Percentiles rank a stretch among this genome's conserved stretches.
Conservation (phyloP, 495 filamentous ascomycete species). For the Cenococcum geophilum region DNA sequence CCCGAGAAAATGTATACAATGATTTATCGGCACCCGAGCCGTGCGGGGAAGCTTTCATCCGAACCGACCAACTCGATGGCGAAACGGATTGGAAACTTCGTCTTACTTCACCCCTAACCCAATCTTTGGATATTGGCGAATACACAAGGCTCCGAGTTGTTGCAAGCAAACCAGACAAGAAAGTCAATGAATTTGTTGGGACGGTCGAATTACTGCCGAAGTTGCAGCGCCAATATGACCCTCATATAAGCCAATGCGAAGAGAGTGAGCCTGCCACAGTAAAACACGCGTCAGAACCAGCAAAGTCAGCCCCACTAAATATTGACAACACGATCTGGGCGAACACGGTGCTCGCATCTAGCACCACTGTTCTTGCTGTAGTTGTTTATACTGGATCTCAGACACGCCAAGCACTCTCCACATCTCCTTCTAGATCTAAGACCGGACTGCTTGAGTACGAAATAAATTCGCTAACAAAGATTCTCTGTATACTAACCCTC, state of each 20-base stretch:
- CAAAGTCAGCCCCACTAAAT: slow-evolving; percentile 62
- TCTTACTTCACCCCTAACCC: slow-evolving; percentile 75
- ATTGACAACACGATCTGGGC: slow-evolving; percentile 99
- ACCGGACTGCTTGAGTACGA: slow-evolving; percentile 90
- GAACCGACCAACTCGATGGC: slow-evolving; percentile 95
- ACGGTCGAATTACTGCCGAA: slow-evolving; percentile 59
- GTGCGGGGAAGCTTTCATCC: slow-evolving; percentile 87
- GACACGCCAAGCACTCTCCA: slow-evolving; percentile 90
- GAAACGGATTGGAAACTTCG: slow-evolving; percentile 99
- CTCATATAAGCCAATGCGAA: slow-evolving; percentile 17
- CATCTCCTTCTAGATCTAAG: slow-evolving; percentile 83
- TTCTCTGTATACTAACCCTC: slow-evolving; percentile 82
- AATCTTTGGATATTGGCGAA: slow-evolving; percentile 60
- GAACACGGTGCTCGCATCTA: slow-evolving; percentile 93
- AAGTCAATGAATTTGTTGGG: slow-evolving; percentile 89
- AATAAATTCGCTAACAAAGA: slow-evolving; percentile 97
- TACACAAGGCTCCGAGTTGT: slow-evolving; percentile 69
- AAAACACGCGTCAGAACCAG: not conserved
- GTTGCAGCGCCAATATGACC: slow-evolving; percentile 28
- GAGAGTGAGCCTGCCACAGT: slow-evolving; percentile 3
- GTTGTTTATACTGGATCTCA: slow-evolving; percentile 93
- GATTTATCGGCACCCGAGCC: slow-evolving; percentile 26
- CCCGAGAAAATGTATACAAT: not conserved
- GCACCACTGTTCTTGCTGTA: slow-evolving; percentile 76
- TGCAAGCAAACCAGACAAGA: slow-evolving; percentile 81